Evolutionary conservation across 495 filamentous ascomycete species (phyloP), one percentile per base, ranked within the genome.

Genomic region (Penicillium lividum): DNA sequence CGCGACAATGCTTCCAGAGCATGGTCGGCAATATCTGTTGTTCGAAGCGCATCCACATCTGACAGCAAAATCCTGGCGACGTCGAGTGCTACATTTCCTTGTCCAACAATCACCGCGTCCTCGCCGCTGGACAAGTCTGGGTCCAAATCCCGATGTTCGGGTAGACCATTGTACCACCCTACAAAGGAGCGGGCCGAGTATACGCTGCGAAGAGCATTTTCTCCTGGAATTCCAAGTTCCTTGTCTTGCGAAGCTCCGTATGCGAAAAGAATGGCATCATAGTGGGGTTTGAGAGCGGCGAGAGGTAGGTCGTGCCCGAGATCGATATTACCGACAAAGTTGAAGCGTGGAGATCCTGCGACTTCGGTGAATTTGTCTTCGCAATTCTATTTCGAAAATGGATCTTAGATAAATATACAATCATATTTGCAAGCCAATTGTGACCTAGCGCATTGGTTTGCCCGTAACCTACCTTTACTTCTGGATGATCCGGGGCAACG

Each of bases 141-240:
- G 11, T 80, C 78, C n/a, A 97, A 73, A 62, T 84, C 70, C 27
- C 89, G 82, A 68, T 90, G 89, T 65, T 96, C 89, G 0, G 94
- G 95, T 0, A 96, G 80, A 16, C 95, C 93, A 68, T 98, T 98
- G 73, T 98, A 98, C 94, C 94, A 98, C 15, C 93, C 94, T 6
- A 98, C 95, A 72, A 98, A 98, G 50, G 91, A 89, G 7, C 94
- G 84, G 4, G 94, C 94, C 15, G 92, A 96, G 73, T 91, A 87
- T 36, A 98, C 86, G 42, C 91, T 90, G 10, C 77, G 76, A 34
- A 90, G 62, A 13, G 70, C 71, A 9, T 86, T 76, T 65, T 98
- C 94, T n/a, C 93, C 91, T 0, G 88, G 86, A 43, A 98, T 90
- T 0, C 82, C 85, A 0, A 98, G 78, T 10, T 77, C 83, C 56